A percentile compares a stretch with the other conserved stretches of the same genome.
These are phyloP conservation scores for Paxillus ammoniavirescens DNA, from an alignment of 768 basidiomycete species.

Conservation along the genomic window DNA sequence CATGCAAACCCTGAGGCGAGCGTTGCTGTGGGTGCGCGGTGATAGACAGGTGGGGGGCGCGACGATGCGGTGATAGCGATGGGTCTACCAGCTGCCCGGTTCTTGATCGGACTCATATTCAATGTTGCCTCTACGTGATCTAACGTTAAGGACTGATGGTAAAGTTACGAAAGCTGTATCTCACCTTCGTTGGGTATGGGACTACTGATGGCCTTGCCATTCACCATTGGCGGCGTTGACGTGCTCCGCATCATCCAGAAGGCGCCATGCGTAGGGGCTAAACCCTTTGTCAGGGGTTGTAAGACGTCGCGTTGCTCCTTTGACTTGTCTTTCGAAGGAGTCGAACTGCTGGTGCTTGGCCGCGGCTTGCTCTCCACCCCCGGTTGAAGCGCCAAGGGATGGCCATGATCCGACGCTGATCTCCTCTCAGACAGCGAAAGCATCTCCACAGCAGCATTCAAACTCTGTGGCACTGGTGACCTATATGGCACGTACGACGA, in stretches of 20 bases:
- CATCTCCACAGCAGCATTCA: constrained; percentile 71
- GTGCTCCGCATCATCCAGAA: constrained; percentile 35
- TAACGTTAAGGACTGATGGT: neutral
- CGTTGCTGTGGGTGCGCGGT: constrained; percentile 38
- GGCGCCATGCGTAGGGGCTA: constrained; percentile 36
- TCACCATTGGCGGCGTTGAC: constrained; percentile 44
- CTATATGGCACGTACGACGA: constrained; percentile 54
- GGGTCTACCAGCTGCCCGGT: constrained; percentile 57
- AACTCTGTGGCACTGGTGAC: constrained; percentile 62
- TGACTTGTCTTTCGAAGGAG: constrained; percentile 16
- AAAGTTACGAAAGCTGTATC: constrained; percentile 13
- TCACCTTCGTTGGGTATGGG: constrained; percentile 72
- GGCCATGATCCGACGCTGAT: constrained; percentile 28
- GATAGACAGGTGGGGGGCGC: constrained; percentile 19
- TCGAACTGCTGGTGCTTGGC: constrained; percentile 30
- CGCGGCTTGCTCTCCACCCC: constrained; percentile 28
- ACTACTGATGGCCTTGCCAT: constrained; percentile 64
- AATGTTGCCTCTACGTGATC: constrained; percentile 53
- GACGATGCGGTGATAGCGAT: constrained; percentile 51
- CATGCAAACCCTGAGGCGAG: constrained; percentile 63
- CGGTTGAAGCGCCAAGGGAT: constrained; percentile 15
- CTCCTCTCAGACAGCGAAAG: constrained; percentile 37
- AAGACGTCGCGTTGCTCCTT: constrained; percentile 34
- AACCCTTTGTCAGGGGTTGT: constrained; percentile 45
- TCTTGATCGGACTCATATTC: constrained; percentile 75